A percentile compares a stretch with the other conserved stretches of the same genome.
Conservation (phyloP, 2,329 filamentous ascomycete species). For the Epichloe gansuensis region DNA sequence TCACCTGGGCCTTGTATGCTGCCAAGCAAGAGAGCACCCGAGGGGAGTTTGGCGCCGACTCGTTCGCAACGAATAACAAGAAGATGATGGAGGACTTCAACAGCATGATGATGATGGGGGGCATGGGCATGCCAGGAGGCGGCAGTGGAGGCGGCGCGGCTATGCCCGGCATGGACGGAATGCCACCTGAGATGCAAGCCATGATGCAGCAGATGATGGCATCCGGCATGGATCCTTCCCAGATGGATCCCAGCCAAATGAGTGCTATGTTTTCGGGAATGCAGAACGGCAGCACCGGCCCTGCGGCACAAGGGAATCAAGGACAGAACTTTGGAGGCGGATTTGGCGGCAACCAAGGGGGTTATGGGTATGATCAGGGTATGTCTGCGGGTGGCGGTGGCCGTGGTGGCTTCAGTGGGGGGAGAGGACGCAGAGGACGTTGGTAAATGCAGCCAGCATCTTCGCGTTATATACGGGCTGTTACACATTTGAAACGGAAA, state of each 20-base stretch:
- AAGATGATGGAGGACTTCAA: conserved; percentile 66
- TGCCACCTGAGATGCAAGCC: conserved; percentile 51
- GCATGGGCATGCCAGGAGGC: conserved; percentile 30
- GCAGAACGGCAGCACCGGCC: conserved; percentile 33
- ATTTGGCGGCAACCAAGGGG: conserved; percentile 40
- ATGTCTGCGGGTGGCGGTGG: conserved; percentile 29
- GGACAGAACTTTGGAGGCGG: conserved; percentile 38
- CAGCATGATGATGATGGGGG: conserved; percentile 54
- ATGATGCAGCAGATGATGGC: conserved; percentile 63
- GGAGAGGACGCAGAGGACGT: conserved; percentile 19
- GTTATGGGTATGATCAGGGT: conserved; percentile 36
- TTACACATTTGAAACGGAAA: background rate
- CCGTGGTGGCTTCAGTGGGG: conserved; percentile 17
- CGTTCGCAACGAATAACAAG: conserved; percentile 52
- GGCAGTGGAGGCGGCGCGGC: conserved; percentile 21
- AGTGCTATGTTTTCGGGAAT: conserved; percentile 47
- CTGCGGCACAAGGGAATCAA: conserved; percentile 35
- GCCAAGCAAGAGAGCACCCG: conserved; percentile 73
- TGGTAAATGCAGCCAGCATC: conserved; percentile 9
- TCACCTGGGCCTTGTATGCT: conserved; percentile 92
- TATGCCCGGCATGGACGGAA: conserved; percentile 48
- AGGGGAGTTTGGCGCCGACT: conserved; percentile 58
- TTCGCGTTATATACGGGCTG: background rate
- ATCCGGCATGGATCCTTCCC: conserved; percentile 49
- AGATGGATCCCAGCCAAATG: conserved; percentile 50